Percentiles rank a stretch among this genome's conserved stretches.
Conservation (phyloP, 2,329 filamentous ascomycete species). For the Reticulascus tulasneorum region DNA sequence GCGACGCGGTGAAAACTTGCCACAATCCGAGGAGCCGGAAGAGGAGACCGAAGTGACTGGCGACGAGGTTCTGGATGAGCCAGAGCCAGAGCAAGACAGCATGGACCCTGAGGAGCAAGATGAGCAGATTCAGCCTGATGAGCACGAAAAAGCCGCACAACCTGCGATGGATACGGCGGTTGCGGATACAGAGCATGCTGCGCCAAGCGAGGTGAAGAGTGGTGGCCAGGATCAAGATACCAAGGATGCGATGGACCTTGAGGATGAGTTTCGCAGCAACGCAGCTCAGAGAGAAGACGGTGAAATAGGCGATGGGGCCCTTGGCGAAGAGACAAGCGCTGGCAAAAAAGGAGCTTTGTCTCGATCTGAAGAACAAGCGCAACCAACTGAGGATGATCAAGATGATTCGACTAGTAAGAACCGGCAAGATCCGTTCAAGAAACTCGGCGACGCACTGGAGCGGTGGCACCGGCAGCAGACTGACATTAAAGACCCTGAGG, state of each 20-base stretch:
- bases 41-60: conserved; percentile 22
- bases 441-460: conserved; percentile 88
- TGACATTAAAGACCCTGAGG: conserved; percentile 67
- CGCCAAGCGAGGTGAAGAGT: conserved; percentile 60
- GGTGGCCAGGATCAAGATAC: conserved; percentile 63
- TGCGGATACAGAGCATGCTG: conserved; percentile 57
- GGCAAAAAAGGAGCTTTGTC: conserved; percentile 59
- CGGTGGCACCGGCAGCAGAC: conserved; percentile 86
- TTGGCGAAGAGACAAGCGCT: conserved; percentile 59
- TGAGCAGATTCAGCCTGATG: conserved; percentile 29
- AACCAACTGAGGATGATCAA: conserved; percentile 37
- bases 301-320: conserved; percentile 59
- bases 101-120: conserved; percentile 53
- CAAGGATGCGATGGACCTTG: conserved; percentile 57
- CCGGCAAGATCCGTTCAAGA: conserved; percentile 76
- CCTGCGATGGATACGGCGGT: conserved; percentile 42
- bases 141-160: conserved; percentile 29
- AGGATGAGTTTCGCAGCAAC: conserved; percentile 56
- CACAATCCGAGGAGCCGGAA: conserved; percentile 24
- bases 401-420: conserved; percentile 40
- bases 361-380: conserved; percentile 38
- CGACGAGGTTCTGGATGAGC: conserved; percentile 40
- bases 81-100: conserved; percentile 31
- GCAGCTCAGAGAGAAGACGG: conserved; percentile 63
- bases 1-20: conserved; percentile 21